Conservation (phyloP, 805 yeast genomes). For the Ogataea ganodermae region DNA sequence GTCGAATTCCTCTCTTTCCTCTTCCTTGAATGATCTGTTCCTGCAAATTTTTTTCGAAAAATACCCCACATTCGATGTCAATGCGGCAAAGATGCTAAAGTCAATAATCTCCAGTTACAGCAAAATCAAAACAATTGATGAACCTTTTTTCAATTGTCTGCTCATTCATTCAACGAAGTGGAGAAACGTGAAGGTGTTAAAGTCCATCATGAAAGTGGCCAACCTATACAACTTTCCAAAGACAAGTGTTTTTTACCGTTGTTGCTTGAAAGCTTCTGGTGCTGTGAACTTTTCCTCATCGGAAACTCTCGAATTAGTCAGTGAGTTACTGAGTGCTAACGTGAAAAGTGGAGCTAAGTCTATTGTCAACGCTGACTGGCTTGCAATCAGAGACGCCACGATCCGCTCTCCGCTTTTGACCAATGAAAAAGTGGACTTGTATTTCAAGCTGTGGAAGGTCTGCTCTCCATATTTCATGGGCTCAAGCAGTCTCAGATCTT, state of each 20-base stretch:
- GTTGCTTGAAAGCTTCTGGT: constrained; percentile 71
- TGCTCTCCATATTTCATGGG: constrained; percentile 50
- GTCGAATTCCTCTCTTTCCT: constrained; percentile 65
- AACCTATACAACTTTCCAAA: constrained; percentile 57
- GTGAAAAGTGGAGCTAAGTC: constrained; percentile 50
- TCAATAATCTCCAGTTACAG: constrained; percentile 57
- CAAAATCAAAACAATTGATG: constrained; percentile 62
- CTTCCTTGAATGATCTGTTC: constrained; percentile 68
- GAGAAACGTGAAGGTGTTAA: constrained; percentile 64
- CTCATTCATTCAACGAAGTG: constrained; percentile 65
- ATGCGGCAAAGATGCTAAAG: constrained; percentile 58
- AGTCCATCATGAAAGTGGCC: constrained; percentile 63
- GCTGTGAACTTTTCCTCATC: constrained; percentile 51
- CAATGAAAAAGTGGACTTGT: constrained; percentile 50
- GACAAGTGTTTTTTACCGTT: constrained; percentile 72
- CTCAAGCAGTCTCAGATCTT: constrained; percentile 43
- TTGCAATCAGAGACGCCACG: constrained; percentile 81
- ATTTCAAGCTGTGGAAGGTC: constrained; percentile 52
- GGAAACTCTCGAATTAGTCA: constrained; percentile 47
- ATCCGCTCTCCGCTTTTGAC: constrained; percentile 41
- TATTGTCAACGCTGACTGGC: constrained; percentile 84
- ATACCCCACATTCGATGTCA: constrained; percentile 50
- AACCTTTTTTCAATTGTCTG: constrained; percentile 79
- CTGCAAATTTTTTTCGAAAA: constrained; percentile 69
- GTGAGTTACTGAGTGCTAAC: constrained; percentile 41